A percentile compares a stretch with the other conserved stretches of the same genome.
These are phyloP conservation scores for Pseudogymnoascus sp. DNA, from an alignment of 2,329 filamentous ascomycete species.

Conservation along the genomic window DNA sequence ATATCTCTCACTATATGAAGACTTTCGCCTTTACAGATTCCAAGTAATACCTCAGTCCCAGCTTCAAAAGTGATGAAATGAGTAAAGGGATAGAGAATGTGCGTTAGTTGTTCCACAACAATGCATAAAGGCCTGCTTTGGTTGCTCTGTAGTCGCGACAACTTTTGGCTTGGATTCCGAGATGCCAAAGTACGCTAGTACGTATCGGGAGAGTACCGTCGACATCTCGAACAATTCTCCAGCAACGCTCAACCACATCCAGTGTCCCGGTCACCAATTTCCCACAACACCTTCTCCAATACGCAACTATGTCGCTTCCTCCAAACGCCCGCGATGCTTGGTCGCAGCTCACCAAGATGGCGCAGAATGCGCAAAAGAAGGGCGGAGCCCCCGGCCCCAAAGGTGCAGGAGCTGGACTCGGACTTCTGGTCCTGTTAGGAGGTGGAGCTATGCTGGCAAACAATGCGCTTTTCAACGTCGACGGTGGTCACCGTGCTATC, in stretches of 20 bases:
- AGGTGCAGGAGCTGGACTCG: constrained; percentile 46
- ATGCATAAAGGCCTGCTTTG: not conserved
- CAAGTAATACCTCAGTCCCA: not conserved
- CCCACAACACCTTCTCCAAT: constrained; percentile 6
- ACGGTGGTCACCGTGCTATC: constrained; percentile 97
- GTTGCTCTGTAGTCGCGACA: not conserved
- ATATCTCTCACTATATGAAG: constrained; percentile 7
- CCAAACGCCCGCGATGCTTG: constrained; percentile 57
- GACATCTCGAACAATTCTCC: constrained; percentile 7
- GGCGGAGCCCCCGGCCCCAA: constrained; percentile 40
- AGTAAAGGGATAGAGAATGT: not conserved
- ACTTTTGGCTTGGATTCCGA: constrained; percentile 5
- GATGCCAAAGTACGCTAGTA: not conserved
- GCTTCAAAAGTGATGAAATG: not conserved
- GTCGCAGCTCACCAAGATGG: constrained; percentile 52
- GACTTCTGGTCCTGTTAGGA: constrained; percentile 44
- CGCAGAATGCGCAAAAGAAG: constrained; percentile 46
- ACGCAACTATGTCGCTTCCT: constrained; percentile 9
- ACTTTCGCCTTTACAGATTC: not conserved
- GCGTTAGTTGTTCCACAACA: not conserved
- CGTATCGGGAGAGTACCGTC: constrained; percentile 1
- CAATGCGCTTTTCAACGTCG: constrained; percentile 66
- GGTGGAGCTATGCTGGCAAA: constrained; percentile 48
- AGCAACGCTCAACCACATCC: not conserved
- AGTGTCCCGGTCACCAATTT: not conserved